Evolutionary conservation across 2,329 filamentous ascomycete species (phyloP), one percentile per base, ranked within the genome.

Genomic region (Trichophaea hybrida): DNA sequence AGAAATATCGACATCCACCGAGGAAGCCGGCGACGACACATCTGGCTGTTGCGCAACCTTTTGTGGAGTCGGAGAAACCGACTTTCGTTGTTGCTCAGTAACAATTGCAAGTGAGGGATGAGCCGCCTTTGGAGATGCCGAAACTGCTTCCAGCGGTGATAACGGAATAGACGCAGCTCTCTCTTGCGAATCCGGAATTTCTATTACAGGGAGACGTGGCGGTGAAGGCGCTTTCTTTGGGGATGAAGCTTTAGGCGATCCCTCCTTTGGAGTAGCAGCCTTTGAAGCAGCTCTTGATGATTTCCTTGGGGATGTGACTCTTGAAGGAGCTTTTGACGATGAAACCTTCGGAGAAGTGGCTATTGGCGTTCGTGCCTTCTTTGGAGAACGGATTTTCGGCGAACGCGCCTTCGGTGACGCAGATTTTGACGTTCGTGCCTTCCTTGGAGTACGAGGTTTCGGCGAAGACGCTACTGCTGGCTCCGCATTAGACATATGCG

Each of bases 11-110:
- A 51, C 61, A 34, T 66, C 64, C 10, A 64, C 53, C 17, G 64
- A 64, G 12, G 64, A 65, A 24, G 61, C 58, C 12, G 64, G 64
- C 12, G 64, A 66, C 33, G 61, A 65, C 17, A 58, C 49, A 13
- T 65, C 61, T 6, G 34, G 53, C 15, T 43, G 53, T n/a, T 13
- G 33, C 7, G 13, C 8, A 5, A 13, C 13, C 4, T 35, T 37
- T 6, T 6, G n/a, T n/a, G 40, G 10, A 13, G 13, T n/a, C 4
- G 33, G 33, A n/a, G 24, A 31, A 37, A 24, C 10, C 6, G n/a
- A 5, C 33, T n/a, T 35, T 8, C 50, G 32, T 12, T 35, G 5
- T 43, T 53, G 55, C n/a, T 33, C 56, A n/a, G 63, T 65, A 37
- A 62, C n/a, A 1, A 64, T 57, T 52, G 55, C 54, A 7, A 65